A percentile compares a stretch with the other conserved stretches of the same genome.
Conservation (phyloP, 148 eudicot species). For the Talinum fruticosum region DNA sequence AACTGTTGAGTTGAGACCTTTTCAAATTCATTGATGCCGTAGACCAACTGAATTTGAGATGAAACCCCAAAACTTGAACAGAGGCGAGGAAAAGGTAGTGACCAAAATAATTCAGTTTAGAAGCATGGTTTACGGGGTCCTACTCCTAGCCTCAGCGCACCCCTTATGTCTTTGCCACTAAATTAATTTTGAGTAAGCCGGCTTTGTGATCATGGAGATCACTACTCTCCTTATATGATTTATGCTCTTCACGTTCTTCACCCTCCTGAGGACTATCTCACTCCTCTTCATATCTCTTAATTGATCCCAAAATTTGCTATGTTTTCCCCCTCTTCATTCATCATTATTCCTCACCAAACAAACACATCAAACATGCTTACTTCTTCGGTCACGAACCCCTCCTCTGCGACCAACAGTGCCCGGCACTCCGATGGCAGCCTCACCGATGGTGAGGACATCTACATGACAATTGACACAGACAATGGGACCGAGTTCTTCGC, state of each 20-base stretch:
- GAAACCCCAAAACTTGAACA: too few relatives aligned
- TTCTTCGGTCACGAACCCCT: slow-evolving; percentile 5
- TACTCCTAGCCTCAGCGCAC: too few relatives aligned
- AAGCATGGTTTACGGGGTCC: too few relatives aligned
- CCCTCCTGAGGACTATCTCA: not conserved
- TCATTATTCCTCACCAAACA: not conserved
- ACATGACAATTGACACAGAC: slow-evolving; percentile 33
- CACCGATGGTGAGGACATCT: slow-evolving; percentile 36
- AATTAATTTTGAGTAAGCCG: slow-evolving; percentile 9
- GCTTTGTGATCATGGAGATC: slow-evolving; percentile 26
- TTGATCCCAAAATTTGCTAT: not conserved
- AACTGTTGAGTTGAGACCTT: too few relatives aligned
- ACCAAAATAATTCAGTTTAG: too few relatives aligned
- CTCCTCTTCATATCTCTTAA: not conserved
- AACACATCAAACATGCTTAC: not conserved
- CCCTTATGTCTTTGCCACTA: too few relatives aligned
- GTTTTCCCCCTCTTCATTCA: not conserved
- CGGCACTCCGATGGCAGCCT: slow-evolving; percentile 32
- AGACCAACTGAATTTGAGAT: too few relatives aligned
- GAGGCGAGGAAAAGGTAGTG: too few relatives aligned
- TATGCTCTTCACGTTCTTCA: slow-evolving; percentile 24
- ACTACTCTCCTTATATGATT: not conserved
- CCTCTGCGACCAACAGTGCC: slow-evolving; percentile 19
- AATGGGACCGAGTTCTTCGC: slow-evolving; percentile 34
- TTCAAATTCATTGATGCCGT: too few relatives aligned